A percentile compares a stretch with the other conserved stretches of the same genome.
Evolutionary conservation across 345 rosid genomes (phyloP).

Genomic region (Microthlaspi erraticum): DNA sequence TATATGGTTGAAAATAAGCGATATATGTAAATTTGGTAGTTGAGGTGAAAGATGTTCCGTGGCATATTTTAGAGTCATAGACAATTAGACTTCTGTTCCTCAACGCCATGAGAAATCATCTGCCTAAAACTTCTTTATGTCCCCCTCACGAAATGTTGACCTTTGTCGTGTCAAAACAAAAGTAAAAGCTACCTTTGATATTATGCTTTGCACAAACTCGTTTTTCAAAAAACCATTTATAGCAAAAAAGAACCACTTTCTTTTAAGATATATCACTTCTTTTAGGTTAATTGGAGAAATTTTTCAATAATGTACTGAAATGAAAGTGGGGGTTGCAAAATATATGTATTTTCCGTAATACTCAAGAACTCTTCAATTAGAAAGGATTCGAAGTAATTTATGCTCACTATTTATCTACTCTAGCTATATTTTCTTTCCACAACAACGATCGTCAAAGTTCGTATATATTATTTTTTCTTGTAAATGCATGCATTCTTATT

Average conservation of each 20-base stretch:
- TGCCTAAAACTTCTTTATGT: conserved; percentile 32
- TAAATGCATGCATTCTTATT: not conserved
- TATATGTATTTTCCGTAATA: not conserved
- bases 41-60: not conserved
- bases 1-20: not conserved
- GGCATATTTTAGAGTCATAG: conserved; percentile 5
- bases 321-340: conserved; percentile 1
- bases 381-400: not conserved
- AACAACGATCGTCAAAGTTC: not conserved
- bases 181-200: conserved; percentile 42
- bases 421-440: not conserved
- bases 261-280: conserved; percentile 39
- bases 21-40: not conserved
- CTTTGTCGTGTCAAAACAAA: conserved; percentile 42
- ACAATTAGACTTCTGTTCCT: conserved; percentile 24
- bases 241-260: conserved; percentile 32
- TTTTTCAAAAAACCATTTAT: conserved; percentile 35
- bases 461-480: not conserved
- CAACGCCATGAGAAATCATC: conserved; percentile 35
- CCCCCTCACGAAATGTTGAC: conserved; percentile 43
- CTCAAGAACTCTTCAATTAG: not conserved
- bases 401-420: not conserved
- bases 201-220: conserved; percentile 32
- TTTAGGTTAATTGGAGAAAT: not conserved
- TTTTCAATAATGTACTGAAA: not conserved